phyloP scores from a whole-genome alignment of 2,329 filamentous ascomycete genomes.

The Sporothrix pseudoabietina region DNA sequence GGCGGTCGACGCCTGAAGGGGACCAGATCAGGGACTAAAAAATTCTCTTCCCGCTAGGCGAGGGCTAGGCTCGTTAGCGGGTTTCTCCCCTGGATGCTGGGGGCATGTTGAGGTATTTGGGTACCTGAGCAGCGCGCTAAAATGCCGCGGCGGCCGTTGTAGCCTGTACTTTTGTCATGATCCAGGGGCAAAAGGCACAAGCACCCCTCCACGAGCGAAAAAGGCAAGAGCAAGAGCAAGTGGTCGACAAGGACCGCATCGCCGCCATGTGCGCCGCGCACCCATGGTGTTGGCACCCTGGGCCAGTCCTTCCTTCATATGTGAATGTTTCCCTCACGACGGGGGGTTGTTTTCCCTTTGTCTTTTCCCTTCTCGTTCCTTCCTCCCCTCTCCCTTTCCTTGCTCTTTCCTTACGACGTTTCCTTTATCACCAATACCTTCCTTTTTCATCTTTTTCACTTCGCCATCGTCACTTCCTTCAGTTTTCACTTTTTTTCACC shows the following conservation, averaged over 20 bases:
- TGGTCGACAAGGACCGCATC: constrained; percentile 9
- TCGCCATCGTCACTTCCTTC: constrained; percentile 12
- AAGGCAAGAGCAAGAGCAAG: constrained; percentile 18
- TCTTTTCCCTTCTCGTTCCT: not conserved
- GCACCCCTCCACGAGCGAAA: not conserved
- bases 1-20: constrained; percentile 5
- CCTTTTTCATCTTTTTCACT: constrained; percentile 16
- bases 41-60: constrained; percentile 27
- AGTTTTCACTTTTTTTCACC: constrained; percentile 7
- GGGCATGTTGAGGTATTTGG: not conserved
- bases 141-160: not conserved
- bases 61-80: constrained; percentile 25
- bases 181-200: constrained; percentile 26
- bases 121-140: not conserved
- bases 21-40: constrained; percentile 24
- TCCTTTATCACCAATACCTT: constrained; percentile 19
- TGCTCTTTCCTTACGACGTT: constrained; percentile 6
- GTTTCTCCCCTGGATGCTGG: constrained; percentile 16
- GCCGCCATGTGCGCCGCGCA: constrained; percentile 17
- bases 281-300: constrained; percentile 16
- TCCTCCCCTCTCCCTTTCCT: constrained; percentile 21
- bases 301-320: constrained; percentile 25
- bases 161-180: constrained; percentile 8
- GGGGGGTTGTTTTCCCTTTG: constrained; percentile 17
- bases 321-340: constrained; percentile 24